Evolutionary conservation across 805 yeast genomes (phyloP).

Genomic region (Saturnispora galanensis): DNA sequence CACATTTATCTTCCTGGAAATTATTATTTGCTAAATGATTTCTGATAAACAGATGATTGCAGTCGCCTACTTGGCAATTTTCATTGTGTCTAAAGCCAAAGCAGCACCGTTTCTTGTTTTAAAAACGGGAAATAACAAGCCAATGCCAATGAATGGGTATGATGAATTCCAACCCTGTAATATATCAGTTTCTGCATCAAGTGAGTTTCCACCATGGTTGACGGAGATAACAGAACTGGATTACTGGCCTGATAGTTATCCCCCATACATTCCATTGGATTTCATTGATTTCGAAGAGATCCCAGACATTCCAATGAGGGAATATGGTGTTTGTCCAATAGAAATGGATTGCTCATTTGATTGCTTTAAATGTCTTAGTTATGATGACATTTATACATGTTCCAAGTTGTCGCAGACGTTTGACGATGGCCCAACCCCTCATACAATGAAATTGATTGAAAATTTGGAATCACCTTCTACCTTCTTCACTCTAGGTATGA

Average conservation of each 20-base stretch:
- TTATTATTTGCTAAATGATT: no score
- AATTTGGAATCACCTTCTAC: conserved; percentile 51
- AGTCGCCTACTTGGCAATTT: no score
- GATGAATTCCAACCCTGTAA: conserved; percentile 11
- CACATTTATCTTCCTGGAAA: no score
- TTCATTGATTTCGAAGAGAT: conserved; percentile 49
- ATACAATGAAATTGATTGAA: conserved; percentile 51
- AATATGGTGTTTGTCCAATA: conserved; percentile 49
- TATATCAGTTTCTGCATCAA: conserved; percentile 19
- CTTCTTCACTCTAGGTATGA: conserved; percentile 78
- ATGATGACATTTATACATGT: conserved; percentile 72
- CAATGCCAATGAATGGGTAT: not conserved
- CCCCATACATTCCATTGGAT: conserved; percentile 79
- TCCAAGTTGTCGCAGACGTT: conserved; percentile 73
- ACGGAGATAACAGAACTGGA: conserved; percentile 58
- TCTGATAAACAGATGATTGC: no score
- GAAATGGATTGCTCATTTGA: conserved; percentile 71
- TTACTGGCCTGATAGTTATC: conserved; percentile 79
- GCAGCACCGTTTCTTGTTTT: not conserved
- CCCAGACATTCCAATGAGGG: conserved; percentile 40
- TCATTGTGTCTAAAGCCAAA: no score
- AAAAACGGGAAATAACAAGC: not conserved
- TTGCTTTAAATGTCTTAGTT: conserved; percentile 67
- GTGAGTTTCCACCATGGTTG: conserved; percentile 69
- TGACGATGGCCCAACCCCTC: conserved; percentile 88